Conservation (phyloP, 345 rosid species). For the Kandelia obovata region DNA sequence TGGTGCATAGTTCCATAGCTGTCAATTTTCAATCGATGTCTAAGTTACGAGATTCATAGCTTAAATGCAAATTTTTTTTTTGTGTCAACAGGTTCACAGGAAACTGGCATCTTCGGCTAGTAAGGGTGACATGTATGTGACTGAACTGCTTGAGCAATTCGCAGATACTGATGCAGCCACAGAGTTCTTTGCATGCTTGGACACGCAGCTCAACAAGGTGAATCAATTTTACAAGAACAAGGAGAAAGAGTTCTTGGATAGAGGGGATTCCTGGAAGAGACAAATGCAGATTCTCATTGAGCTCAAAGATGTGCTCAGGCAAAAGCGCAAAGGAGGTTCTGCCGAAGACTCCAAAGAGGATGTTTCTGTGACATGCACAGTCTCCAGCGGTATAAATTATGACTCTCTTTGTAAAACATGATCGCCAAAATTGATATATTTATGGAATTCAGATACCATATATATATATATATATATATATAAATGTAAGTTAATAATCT, state of each 20-base stretch:
- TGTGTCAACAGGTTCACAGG: slow-evolving; percentile 62
- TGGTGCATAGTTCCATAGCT: no score
- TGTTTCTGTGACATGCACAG: slow-evolving; percentile 66
- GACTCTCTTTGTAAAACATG: background rate
- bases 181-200: slow-evolving; percentile 75
- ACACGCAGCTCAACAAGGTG: slow-evolving; percentile 88
- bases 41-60: background rate
- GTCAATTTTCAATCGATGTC: no score
- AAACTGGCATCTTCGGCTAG: slow-evolving; percentile 65
- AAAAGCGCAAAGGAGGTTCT: slow-evolving; percentile 47
- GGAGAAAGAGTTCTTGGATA: slow-evolving; percentile 87
- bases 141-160: slow-evolving; percentile 77
- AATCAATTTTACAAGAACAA: slow-evolving; percentile 74
- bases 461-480: background rate
- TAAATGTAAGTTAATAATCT: background rate
- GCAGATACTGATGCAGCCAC: slow-evolving; percentile 71
- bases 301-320: slow-evolving; percentile 59
- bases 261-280: slow-evolving; percentile 79
- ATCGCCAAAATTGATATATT: background rate
- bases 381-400: slow-evolving; percentile 57
- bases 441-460: background rate
- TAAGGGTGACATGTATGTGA: slow-evolving; percentile 67
- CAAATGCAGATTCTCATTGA: slow-evolving; percentile 82
- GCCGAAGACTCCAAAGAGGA: slow-evolving; percentile 66
- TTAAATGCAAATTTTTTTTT: background rate